phyloP scores from a whole-genome alignment of 208 protist species.

The Lotmaria passim region DNA sequence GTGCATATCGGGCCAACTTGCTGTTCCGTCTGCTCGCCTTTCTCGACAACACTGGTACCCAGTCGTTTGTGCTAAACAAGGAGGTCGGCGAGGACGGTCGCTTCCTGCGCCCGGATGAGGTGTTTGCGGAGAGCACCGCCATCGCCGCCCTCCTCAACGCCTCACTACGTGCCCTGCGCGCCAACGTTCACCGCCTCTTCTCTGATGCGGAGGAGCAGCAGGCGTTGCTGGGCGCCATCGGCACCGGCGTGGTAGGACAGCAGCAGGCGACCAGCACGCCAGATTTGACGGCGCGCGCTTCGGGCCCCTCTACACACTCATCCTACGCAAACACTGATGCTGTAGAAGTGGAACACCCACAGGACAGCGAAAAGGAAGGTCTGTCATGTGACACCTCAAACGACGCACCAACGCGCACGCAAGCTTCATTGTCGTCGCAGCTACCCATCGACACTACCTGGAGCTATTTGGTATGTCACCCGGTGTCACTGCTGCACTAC shows the following conservation, averaged over 20 bases:
- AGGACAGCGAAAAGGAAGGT: no score
- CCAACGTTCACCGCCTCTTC: slow-evolving; percentile 62
- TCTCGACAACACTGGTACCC: slow-evolving; percentile 78
- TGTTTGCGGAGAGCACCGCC: slow-evolving; percentile 44
- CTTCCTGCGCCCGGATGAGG: slow-evolving; percentile 42
- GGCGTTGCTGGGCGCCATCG: slow-evolving; percentile 46
- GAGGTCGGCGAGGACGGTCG: slow-evolving; percentile 40
- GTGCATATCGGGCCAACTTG: slow-evolving; percentile 54
- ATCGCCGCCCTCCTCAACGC: slow-evolving; percentile 53
- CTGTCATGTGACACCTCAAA: no score
- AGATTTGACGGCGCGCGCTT: no score
- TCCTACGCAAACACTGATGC: not conserved
- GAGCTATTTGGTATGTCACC: slow-evolving; percentile 34
- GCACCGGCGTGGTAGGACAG: slow-evolving; percentile 18
- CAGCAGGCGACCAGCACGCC: no score
- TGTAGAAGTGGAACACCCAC: not conserved
- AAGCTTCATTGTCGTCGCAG: not conserved
- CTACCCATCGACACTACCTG: slow-evolving; percentile 32
- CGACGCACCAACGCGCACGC: not conserved
- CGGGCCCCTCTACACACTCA: no score
- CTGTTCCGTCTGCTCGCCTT: slow-evolving; percentile 85
- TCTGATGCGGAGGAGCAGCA: slow-evolving; percentile 40
- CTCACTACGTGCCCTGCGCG: slow-evolving; percentile 48
- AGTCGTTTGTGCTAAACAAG: slow-evolving; percentile 57
- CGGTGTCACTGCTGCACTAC: slow-evolving; percentile 57